A percentile compares a stretch with the other conserved stretches of the same genome.
Evolutionary conservation across 2,329 filamentous ascomycete species (phyloP).

Genomic region (Cladophialophora carrionii): DNA sequence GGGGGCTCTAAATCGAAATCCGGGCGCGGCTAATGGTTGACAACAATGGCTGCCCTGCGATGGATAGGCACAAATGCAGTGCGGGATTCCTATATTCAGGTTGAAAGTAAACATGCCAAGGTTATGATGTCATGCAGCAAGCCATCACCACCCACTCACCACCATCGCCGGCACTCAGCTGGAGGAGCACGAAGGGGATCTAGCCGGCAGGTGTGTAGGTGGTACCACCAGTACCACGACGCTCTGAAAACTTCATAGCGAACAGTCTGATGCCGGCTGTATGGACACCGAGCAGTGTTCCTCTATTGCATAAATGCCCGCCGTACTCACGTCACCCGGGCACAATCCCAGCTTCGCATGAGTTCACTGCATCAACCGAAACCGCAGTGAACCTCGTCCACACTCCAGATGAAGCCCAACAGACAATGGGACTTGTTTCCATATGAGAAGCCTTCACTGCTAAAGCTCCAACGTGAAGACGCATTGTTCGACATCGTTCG

Average conservation of each 20-base stretch:
- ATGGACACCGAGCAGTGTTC: neutral
- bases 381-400: neutral
- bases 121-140: neutral
- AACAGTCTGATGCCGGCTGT: neutral
- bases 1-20: neutral
- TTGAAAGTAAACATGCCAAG: slow-evolving; percentile 22
- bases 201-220: neutral
- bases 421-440: neutral
- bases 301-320: neutral
- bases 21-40: neutral
- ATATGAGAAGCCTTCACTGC: neutral
- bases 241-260: neutral
- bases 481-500: neutral
- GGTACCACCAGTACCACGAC: neutral
- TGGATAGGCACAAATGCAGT: neutral
- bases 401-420: neutral
- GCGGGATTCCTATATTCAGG: neutral
- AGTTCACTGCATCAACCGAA: neutral
- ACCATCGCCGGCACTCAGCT: neutral
- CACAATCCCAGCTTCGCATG: neutral
- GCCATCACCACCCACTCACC: neutral
- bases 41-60: neutral
- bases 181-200: neutral
- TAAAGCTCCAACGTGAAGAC: neutral
- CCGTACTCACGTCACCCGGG: neutral